These are phyloP conservation scores for Cadophora gregata DNA, from an alignment of 2,329 filamentous ascomycete species.

Conservation along the genomic window DNA sequence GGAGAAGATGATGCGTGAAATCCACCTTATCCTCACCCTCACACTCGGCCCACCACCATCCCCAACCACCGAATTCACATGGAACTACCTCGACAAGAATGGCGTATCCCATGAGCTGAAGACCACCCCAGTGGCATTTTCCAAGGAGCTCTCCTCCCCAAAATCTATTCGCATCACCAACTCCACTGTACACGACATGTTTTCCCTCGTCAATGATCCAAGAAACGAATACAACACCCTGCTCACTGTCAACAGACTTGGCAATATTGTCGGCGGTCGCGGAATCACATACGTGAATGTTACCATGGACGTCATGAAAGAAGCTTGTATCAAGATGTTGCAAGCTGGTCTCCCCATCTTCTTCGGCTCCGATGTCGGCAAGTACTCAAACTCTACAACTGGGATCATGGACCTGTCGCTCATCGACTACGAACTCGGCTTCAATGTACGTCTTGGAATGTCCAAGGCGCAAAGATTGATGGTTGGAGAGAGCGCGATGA, in stretches of 20 bases:
- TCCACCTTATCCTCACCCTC: slow-evolving; percentile 81
- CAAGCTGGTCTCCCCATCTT: slow-evolving; percentile 81
- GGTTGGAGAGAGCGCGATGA: slow-evolving; percentile 82
- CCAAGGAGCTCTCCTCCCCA: slow-evolving; percentile 68
- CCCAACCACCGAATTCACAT: slow-evolving; percentile 72
- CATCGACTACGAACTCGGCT: slow-evolving; percentile 82
- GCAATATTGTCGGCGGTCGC: slow-evolving; percentile 80
- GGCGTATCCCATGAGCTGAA: slow-evolving; percentile 67
- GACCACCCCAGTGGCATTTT: slow-evolving; percentile 74
- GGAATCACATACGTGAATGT: slow-evolving; percentile 85
- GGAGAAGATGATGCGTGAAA: slow-evolving; percentile 77
- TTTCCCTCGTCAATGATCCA: slow-evolving; percentile 86
- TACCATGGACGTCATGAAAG: slow-evolving; percentile 73
- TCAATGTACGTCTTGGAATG: slow-evolving; percentile 76
- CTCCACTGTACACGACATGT: slow-evolving; percentile 69
- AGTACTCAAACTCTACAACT: slow-evolving; percentile 70
- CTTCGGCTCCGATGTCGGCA: slow-evolving; percentile 88
- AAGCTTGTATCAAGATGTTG: slow-evolving; percentile 77
- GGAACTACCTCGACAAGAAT: slow-evolving; percentile 77
- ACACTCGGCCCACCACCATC: slow-evolving; percentile 80
- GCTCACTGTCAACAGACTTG: slow-evolving; percentile 78
- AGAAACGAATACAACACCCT: slow-evolving; percentile 75
- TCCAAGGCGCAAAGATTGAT: slow-evolving; percentile 76
- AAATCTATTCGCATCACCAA: slow-evolving; percentile 62
- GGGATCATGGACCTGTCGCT: slow-evolving; percentile 84